Percentiles rank a stretch among this genome's conserved stretches.
Evolutionary conservation across 164 flowering plant species (phyloP).

Genomic region (Liquidambar formosana): DNA sequence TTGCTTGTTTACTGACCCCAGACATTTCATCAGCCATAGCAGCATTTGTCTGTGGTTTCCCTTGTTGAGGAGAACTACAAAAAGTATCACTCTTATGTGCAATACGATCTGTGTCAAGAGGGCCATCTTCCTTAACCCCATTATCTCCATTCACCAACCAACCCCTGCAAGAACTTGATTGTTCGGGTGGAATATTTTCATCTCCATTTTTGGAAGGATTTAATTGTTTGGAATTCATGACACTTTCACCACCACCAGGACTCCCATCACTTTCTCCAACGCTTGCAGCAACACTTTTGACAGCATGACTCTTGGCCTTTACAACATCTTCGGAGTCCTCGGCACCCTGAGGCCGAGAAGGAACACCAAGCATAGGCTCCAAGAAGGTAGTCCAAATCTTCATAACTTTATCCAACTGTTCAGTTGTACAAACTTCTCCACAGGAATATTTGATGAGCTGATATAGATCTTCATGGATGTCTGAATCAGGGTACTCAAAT

Average conservation of each 20-base stretch:
- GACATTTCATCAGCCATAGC: slow-evolving; percentile 41
- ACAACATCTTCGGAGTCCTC: slow-evolving; percentile 78
- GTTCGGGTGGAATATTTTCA: slow-evolving; percentile 43
- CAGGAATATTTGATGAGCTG: slow-evolving; percentile 78
- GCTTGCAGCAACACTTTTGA: slow-evolving; percentile 35
- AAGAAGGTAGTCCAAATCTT: slow-evolving; percentile 88
- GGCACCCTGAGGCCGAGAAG: slow-evolving; percentile 64
- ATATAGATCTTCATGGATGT: slow-evolving; percentile 81
- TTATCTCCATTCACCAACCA: slow-evolving; percentile 46
- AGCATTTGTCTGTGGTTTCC: slow-evolving; percentile 32
- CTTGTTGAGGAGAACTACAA: slow-evolving; percentile 33
- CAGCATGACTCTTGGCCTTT: slow-evolving; percentile 44
- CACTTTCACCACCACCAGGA: slow-evolving; percentile 40
- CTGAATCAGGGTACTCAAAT: slow-evolving; percentile 66
- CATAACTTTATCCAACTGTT: slow-evolving; percentile 87
- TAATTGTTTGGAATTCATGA: slow-evolving; percentile 34
- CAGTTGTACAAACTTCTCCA: slow-evolving; percentile 78
- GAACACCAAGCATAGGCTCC: slow-evolving; percentile 81
- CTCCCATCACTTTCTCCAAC: slow-evolving; percentile 54
- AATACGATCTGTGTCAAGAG: slow-evolving; percentile 36
- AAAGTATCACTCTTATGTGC: slow-evolving; percentile 35
- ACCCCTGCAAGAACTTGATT: slow-evolving; percentile 43
- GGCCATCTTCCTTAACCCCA: slow-evolving; percentile 40
- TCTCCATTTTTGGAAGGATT: slow-evolving; percentile 51
- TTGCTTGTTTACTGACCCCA: slow-evolving; percentile 36